Conservation (phyloP, 2,329 filamentous ascomycete species). For the Sarocladiaceae sp. region DNA sequence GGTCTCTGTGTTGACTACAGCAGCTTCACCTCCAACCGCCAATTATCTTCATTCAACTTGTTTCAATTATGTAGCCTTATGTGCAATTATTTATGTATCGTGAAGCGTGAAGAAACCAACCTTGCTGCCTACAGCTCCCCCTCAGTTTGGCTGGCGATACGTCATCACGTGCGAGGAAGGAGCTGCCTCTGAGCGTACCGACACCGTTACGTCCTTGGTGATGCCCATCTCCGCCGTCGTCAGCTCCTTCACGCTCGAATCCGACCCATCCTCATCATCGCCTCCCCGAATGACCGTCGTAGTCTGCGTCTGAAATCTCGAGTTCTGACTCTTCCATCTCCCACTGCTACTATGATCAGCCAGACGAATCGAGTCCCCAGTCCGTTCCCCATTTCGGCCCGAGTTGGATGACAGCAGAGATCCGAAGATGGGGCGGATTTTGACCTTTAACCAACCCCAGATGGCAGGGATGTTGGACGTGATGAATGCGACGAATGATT, state of each 20-base stretch:
- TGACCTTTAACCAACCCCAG: conserved; percentile 34
- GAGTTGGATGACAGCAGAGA: conserved; percentile 25
- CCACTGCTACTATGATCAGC: not conserved
- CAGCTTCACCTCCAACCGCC: too few relatives aligned
- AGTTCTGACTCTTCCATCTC: not conserved
- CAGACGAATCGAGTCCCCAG: not conserved
- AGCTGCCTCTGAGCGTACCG: not conserved
- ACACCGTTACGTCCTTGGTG: conserved; percentile 11
- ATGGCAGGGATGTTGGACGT: conserved; percentile 36
- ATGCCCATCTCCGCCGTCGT: conserved; percentile 1
- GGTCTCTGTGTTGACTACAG: not conserved
- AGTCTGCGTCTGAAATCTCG: not conserved
- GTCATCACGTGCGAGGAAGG: not conserved
- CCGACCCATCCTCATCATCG: conserved; percentile 1
- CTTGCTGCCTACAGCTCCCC: too few relatives aligned
- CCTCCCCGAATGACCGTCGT: not conserved
- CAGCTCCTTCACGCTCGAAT: conserved; percentile 1
- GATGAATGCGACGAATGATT: conserved; percentile 34
- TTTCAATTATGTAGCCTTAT: too few relatives aligned
- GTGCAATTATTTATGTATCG: too few relatives aligned
- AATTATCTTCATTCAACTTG: too few relatives aligned
- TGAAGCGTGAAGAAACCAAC: too few relatives aligned
- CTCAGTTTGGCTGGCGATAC: not conserved
- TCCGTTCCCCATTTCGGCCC: not conserved
- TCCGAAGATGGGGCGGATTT: conserved; percentile 28